A percentile compares a stretch with the other conserved stretches of the same genome.
Conservation (phyloP, 1,284 basidiomycete species). For the Chondrostereum purpureum region DNA sequence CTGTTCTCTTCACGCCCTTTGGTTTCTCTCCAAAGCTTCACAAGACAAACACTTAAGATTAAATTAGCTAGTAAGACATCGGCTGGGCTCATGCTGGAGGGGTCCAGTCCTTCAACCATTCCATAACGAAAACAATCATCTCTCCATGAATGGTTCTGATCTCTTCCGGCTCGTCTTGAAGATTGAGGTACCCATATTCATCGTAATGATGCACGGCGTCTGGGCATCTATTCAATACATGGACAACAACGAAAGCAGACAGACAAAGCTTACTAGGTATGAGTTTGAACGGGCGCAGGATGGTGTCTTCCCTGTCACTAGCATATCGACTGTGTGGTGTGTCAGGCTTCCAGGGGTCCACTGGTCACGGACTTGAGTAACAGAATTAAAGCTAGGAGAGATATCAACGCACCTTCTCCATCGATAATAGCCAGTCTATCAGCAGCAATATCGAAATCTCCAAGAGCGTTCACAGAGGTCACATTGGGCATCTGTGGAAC, state of each 20-base stretch:
- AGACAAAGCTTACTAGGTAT: slow-evolving; percentile 69
- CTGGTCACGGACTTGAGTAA: slow-evolving; percentile 27
- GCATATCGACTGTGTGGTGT: slow-evolving; percentile 84
- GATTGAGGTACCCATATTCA: slow-evolving; percentile 73
- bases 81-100: too few species aligned
- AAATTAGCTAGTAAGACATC: too few species aligned
- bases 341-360: slow-evolving; percentile 86
- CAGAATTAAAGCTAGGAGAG: background rate
- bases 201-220: slow-evolving; percentile 89
- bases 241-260: slow-evolving; percentile 7
- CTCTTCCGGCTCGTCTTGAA: slow-evolving; percentile 65
- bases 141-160: slow-evolving; percentile 80
- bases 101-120: slow-evolving; percentile 80
- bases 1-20: too few species aligned
- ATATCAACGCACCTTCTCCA: slow-evolving; percentile 53
- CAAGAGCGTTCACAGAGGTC: slow-evolving; percentile 72
- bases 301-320: slow-evolving; percentile 61
- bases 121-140: slow-evolving; percentile 74
- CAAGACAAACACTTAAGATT: too few species aligned
- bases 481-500: slow-evolving; percentile 75
- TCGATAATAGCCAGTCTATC: slow-evolving; percentile 84
- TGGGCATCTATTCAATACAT: slow-evolving; percentile 25
- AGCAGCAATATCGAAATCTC: slow-evolving; percentile 69
- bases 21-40: too few species aligned
- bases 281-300: slow-evolving; percentile 76